Evolutionary conservation across 192 early-diverging fungal species (phyloP), one percentile per base, ranked within the genome.

Genomic region (Backusella tuberculispora): DNA sequence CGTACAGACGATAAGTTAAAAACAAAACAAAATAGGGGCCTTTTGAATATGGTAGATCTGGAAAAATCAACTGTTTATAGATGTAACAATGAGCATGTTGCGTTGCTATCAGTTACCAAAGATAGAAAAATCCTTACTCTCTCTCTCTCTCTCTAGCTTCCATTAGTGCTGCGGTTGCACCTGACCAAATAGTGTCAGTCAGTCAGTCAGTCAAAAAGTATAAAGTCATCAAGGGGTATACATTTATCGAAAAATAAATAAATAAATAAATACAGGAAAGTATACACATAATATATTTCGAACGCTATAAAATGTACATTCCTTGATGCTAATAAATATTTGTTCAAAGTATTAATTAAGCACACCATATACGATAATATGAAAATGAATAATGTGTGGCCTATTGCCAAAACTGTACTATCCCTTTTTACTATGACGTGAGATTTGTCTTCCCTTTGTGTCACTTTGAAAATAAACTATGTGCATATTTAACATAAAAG

Each of bases 281-380:
- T 34, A 34, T 12, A 24, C 26, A 60, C 4, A 43, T 60, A 6
- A 1, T 34, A 34, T 34, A 0, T 34, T 26, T 60, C 24, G 21
- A 26, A 26, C 24, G 10, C 2, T 60, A 26, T 4, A 10, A 12
- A 7, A 13, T 60, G 10, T 13, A 60, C 53, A 60, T 60, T 60
- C 53, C 53, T 19, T 24, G 10, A 24, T 24, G 6, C 3, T 24
- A 24, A 12, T 60, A 10, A 26, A 26, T 60, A 24, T 60, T 60
- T 60, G 29, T 34, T 34, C 29, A 34, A 60, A 26, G 9, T 60
- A 60, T 24, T 60, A 26, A 26, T 60, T 26, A 19, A 9, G 26
- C 53, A 60, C 26, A 60, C 53, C 53, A 60, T 24, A 60, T 60
- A 8, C 53, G 21, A 60, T 26, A 60, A 60, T 60, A 60, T 60